Evolutionary conservation across 75 land plant species (phyloP), one percentile per base, ranked within the genome.

Genomic region (Selaginella moellendorffii): DNA sequence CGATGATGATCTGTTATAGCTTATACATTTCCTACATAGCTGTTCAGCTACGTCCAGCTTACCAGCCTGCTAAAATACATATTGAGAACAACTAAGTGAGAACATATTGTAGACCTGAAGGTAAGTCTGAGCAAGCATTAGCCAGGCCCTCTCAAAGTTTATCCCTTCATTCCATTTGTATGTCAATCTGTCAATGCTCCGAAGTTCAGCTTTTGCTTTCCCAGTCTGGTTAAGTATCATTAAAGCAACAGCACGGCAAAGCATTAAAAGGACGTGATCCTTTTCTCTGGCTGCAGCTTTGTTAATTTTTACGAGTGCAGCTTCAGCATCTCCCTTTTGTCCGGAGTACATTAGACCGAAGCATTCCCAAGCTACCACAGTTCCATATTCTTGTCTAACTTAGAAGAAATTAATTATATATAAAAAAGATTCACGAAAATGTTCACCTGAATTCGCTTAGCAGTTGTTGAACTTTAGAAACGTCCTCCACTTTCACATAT

Each of bases 61-160:
- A 12, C 74, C 74, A 21, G 58, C 69, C 74, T 71, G 53, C 20
- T 58, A 20, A 26, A 62, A 26, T 26, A 26, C 5, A 30, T 63
- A 26, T 5, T 1, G 27, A 53, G 9, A 53, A 30, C 30, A 65
- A 29, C 17, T 2, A 31, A 62, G 31, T 2, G 10, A 62, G 9
- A 18, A 5, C 30, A 18, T 28, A 65, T 24, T 65, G 18, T 52
- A 1, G 63, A 71, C 74, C 74, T 71, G 69, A 60, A 71, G 54
- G 31, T 71, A 56, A 23, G 65, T 66, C 2, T 71, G 53, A 30
- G 74, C 74, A 12, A 71, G 74, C 74, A 71, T 71, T 30, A 71
- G 63, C 74, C 74, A 71, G 19, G 74, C 74, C 0, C 74, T 69
- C 71, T 71, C 74, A 54, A 71, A 71, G 27, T 66, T 66, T 29